A percentile compares a stretch with the other conserved stretches of the same genome.
Evolutionary conservation across 2,329 filamentous ascomycete genomes (phyloP).

Genomic region (Aspergillus sp.): DNA sequence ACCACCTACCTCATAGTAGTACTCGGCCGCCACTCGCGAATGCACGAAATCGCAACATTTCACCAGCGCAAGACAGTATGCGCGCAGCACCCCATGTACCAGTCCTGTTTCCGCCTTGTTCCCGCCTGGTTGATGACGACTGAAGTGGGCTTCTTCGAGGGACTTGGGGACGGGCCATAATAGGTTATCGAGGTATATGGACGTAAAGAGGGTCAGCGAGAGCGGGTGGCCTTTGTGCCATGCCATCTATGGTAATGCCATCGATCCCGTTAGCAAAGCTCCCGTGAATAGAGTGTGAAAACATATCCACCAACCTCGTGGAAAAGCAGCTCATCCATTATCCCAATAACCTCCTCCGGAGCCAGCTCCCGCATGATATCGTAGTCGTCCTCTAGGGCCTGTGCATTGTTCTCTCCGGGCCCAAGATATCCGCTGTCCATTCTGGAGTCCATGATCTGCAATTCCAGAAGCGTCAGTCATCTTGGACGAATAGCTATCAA

Average conservation of each 20-base stretch:
- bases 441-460: conserved; percentile 95
- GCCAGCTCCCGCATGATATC: conserved; percentile 67
- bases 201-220: conserved; percentile 92
- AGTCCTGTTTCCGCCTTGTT: conserved; percentile 43
- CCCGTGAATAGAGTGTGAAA: too few species aligned
- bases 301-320: conserved; percentile 64
- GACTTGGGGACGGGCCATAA: conserved; percentile 67
- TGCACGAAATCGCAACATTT: conserved; percentile 82
- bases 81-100: conserved; percentile 66
- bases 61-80: conserved; percentile 81
- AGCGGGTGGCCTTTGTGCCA: conserved; percentile 97
- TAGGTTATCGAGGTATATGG: conserved; percentile 82
- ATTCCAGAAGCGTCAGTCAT: conserved; percentile 15
- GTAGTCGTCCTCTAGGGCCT: conserved; percentile 76
- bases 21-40: conserved; percentile 72
- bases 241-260: conserved; percentile 64
- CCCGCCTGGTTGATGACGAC: conserved; percentile 28
- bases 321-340: conserved; percentile 90
- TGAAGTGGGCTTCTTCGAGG: conserved; percentile 66
- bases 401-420: conserved; percentile 60
- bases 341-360: conserved; percentile 80
- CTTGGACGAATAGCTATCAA: neutral
- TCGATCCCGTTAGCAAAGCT: conserved; percentile 10
- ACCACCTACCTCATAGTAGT: conserved; percentile 77
- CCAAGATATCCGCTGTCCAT: conserved; percentile 93